phyloP scores from a whole-genome alignment of 805 yeast species.

The Babjeviella inositovora region DNA sequence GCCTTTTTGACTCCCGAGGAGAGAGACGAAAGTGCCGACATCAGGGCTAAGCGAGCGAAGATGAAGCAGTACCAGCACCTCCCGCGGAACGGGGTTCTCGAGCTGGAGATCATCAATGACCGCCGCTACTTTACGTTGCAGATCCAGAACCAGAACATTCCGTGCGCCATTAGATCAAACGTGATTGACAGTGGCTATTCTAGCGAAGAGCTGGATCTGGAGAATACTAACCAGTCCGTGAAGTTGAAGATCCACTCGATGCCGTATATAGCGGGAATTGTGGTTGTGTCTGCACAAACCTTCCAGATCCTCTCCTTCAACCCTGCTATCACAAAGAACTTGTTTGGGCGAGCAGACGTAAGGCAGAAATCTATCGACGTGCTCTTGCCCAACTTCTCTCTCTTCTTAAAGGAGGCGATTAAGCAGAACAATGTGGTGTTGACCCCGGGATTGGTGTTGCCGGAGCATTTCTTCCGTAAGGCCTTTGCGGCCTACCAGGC shows the following conservation, averaged over 20 bases:
- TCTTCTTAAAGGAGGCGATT: constrained; percentile 23
- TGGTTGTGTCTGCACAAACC: constrained; percentile 39
- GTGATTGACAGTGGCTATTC: constrained; percentile 29
- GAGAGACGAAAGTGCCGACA: no score
- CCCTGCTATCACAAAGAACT: constrained; percentile 58
- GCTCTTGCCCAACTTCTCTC: constrained; percentile 48
- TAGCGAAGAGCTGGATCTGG: constrained; percentile 7
- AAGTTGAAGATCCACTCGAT: constrained; percentile 58
- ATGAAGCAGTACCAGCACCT: no score
- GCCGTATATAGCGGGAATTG: constrained; percentile 80
- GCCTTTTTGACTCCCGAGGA: no score
- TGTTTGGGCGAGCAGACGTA: constrained; percentile 51
- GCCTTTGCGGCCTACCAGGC: no score
- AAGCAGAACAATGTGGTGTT: constrained; percentile 18
- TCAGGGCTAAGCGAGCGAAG: no score
- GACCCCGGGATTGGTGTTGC: constrained; percentile 61
- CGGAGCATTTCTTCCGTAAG: constrained; percentile 82
- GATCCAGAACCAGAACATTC: constrained; percentile 29
- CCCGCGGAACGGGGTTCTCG: no score
- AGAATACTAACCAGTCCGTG: constrained; percentile 16
- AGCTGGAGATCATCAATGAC: no score
- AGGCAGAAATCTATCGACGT: constrained; percentile 30
- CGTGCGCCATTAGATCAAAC: constrained; percentile 60
- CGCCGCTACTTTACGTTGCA: constrained; percentile 49
- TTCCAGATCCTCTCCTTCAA: constrained; percentile 56